Evolutionary conservation across 2,329 filamentous ascomycete genomes (phyloP).

Genomic region (Spiromastix sp.): DNA sequence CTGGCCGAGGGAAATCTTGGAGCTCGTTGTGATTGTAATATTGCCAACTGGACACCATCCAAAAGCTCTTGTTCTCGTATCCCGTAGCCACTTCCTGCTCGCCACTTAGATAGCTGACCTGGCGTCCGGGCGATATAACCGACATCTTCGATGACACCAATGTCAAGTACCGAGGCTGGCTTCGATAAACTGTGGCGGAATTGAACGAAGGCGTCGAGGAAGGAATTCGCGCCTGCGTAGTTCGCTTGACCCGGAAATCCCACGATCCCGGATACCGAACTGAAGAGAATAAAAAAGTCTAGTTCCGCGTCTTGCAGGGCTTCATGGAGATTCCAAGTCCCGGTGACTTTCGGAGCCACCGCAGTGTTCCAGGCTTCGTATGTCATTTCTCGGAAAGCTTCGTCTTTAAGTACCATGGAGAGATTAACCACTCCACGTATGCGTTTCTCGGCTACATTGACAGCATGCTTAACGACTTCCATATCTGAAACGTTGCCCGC

Average conservation of each 20-base stretch:
- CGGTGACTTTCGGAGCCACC: constrained; percentile 19
- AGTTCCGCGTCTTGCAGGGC: constrained; percentile 5
- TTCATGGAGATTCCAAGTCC: constrained; percentile 15
- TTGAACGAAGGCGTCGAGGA: constrained; percentile 8
- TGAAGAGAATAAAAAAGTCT: constrained; percentile 14
- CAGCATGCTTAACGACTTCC: constrained; percentile 6
- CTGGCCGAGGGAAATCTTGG: too few species aligned
- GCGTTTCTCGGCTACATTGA: too few species aligned
- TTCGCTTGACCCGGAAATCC: constrained; percentile 6
- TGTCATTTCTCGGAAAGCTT: constrained; percentile 7
- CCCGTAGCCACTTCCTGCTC: too few species aligned
- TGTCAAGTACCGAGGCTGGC: too few species aligned
- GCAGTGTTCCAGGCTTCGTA: constrained; percentile 9
- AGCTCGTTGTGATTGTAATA: too few species aligned
- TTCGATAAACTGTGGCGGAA: too few species aligned
- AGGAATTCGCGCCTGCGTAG: constrained; percentile 9
- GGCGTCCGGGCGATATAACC: too few species aligned
- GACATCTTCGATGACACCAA: too few species aligned
- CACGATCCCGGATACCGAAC: constrained; percentile 7
- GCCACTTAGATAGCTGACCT: too few species aligned
- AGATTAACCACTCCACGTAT: constrained; percentile 8
- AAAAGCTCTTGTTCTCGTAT: too few species aligned
- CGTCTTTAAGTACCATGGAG: constrained; percentile 12
- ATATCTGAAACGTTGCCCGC: constrained; percentile 9
- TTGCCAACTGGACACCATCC: too few species aligned